Evolutionary conservation across 2,329 filamentous ascomycete genomes (phyloP).

Genomic region (Trichophaea hybrida): DNA sequence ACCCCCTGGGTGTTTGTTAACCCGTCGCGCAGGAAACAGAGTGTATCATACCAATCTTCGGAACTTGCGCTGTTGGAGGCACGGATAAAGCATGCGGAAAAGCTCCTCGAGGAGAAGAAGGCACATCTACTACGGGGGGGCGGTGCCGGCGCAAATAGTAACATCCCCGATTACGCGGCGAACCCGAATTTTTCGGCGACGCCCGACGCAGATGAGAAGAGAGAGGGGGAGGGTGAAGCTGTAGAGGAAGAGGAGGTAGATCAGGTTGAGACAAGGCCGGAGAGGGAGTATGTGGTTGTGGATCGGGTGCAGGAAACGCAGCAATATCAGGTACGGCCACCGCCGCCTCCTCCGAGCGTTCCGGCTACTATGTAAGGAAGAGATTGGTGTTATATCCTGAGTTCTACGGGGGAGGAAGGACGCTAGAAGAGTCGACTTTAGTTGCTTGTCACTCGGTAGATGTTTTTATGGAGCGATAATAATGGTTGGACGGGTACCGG

Average conservation of each 20-base stretch:
- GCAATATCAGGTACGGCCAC: conserved; percentile 2
- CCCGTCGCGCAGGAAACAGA: conserved; percentile 21
- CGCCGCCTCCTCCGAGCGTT: conserved; percentile 1
- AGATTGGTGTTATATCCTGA: too few relatives aligned
- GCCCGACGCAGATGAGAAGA: neutral
- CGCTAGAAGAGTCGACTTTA: neutral
- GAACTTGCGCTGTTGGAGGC: conserved; percentile 27
- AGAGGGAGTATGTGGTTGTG: neutral
- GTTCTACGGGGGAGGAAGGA: neutral
- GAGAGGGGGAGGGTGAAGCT: neutral
- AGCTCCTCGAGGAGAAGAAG: conserved; percentile 24
- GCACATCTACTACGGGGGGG: conserved; percentile 7
- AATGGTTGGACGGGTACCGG: neutral
- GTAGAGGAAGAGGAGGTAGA: neutral
- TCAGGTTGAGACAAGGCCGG: neutral
- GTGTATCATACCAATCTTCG: conserved; percentile 24
- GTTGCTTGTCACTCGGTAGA: neutral
- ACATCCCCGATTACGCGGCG: neutral
- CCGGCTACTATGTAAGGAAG: neutral
- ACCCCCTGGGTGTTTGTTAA: neutral
- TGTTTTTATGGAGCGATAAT: neutral
- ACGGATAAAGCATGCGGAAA: conserved; percentile 26
- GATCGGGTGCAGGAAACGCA: neutral
- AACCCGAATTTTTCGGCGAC: neutral
- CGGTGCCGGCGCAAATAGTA: neutral